Evolutionary conservation across 805 yeast genomes (phyloP), one percentile per base, ranked within the genome.

Genomic region (Pichia eremophila): DNA sequence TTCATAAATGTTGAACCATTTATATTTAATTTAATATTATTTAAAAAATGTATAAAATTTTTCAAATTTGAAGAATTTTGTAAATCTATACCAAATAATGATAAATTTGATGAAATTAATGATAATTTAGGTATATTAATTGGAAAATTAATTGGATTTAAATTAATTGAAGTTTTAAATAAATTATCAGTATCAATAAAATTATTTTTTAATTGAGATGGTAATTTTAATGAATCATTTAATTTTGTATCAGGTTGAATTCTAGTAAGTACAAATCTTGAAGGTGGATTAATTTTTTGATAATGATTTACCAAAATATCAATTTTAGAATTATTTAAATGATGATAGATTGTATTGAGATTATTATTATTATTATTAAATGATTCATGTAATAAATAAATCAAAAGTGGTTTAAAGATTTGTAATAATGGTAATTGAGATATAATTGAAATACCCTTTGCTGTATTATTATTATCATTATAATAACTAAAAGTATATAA

Each of bases 361-460:
- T 45, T 38, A 0, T 43, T 38, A 18, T 19, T 28, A 22, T 46
- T 40, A 10, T 18, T 14, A 8, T 57, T 53, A 46, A 73, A 72
- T 45, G 66, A 67, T 31, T 61, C 61, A 57, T 75, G 79, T 40
- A 77, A 59, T 36, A 75, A 57, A 27, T 73, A 71, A 40, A 71
- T 62, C 45, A 77, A 51, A 40, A 77, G 53, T 2, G 81, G 81
- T 52, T 70, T 72, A 54, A 77, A 73, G 53, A 65, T 67, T 52
- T 74, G 71, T 60, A 75, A 74, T 47, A 67, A 66, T 9, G 71
- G 57, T 36, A 73, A 54, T 39, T 59, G 60, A 12, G 79, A 74
- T 14, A 77, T 57, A 15, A 77, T 65, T 8, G 78, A 70, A 14
- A 77, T 54, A 22, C 25, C 25, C 5, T 22, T 22, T 22, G 25